Percentiles rank a stretch among this genome's conserved stretches.
Conservation (phyloP, 176 grass and related monocot genomes). For the Olyra latifolia region DNA sequence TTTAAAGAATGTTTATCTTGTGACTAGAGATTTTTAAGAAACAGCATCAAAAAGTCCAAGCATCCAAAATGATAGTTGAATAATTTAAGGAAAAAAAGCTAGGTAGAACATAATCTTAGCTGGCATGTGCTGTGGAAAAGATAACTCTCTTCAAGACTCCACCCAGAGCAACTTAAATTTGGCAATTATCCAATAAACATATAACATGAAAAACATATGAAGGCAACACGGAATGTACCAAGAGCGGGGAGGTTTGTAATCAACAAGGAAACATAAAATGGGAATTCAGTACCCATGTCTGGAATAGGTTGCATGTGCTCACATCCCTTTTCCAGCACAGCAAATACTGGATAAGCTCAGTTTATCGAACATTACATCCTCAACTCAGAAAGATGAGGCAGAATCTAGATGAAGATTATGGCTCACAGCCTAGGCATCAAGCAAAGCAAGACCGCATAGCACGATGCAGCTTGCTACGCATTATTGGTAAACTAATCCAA, state of each 20-base stretch:
- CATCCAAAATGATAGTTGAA: too few relatives aligned
- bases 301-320: background rate
- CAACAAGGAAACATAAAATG: background rate
- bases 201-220: background rate
- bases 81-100: too few relatives aligned
- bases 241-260: background rate
- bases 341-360: background rate
- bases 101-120: too few relatives aligned
- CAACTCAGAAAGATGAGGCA: background rate
- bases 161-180: background rate
- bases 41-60: too few relatives aligned
- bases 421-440: background rate
- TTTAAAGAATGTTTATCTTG: too few relatives aligned
- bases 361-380: conserved; percentile 22
- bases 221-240: background rate
- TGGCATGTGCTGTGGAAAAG: too few relatives aligned
- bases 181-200: background rate
- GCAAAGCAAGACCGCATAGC: conserved; percentile 30
- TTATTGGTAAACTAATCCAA: conserved; percentile 35
- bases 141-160: background rate
- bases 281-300: background rate
- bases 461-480: conserved; percentile 23
- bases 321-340: background rate
- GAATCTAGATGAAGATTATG: conserved; percentile 22
- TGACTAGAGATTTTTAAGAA: too few relatives aligned